phyloP scores from a whole-genome alignment of 805 yeast species.

The Debaryomyces tyrocola region DNA sequence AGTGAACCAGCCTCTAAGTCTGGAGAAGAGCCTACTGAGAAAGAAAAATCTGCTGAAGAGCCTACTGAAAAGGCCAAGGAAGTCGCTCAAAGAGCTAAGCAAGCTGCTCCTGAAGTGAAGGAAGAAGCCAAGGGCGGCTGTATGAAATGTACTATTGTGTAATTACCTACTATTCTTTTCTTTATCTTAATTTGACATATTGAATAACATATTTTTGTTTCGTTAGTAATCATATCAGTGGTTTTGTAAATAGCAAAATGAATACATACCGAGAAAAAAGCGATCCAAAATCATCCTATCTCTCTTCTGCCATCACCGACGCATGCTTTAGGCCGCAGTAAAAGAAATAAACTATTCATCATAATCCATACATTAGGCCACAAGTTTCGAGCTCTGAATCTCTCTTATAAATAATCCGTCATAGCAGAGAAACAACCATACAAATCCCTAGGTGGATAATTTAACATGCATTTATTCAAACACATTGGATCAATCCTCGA shows the following conservation, averaged over 20 bases:
- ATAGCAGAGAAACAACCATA: not conserved
- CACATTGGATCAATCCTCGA: conserved; percentile 9
- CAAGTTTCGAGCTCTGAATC: no score
- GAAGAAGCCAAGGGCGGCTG: conserved; percentile 14
- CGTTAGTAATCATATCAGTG: not conserved
- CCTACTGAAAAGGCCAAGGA: conserved; percentile 9
- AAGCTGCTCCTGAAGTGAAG: conserved; percentile 11
- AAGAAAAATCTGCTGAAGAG: conserved; percentile 5
- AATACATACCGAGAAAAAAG: not conserved
- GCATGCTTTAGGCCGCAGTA: not conserved
- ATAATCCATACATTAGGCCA: not conserved
- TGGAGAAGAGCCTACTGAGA: conserved; percentile 1
- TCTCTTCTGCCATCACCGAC: not conserved
- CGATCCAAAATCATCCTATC: not conserved
- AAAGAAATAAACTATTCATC: not conserved
- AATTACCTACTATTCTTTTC: not conserved
- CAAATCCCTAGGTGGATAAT: not conserved
- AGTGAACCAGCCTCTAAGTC: not conserved
- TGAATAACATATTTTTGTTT: not conserved
- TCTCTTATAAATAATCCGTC: no score
- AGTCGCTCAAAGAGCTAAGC: conserved; percentile 7
- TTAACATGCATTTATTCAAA: conserved; percentile 3
- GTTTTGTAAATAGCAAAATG: not conserved
- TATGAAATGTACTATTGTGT: conserved; percentile 19
- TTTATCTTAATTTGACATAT: not conserved